A percentile compares a stretch with the other conserved stretches of the same genome.
Conservation (phyloP, 345 rosid genomes). For the Pistacia atlantica region DNA sequence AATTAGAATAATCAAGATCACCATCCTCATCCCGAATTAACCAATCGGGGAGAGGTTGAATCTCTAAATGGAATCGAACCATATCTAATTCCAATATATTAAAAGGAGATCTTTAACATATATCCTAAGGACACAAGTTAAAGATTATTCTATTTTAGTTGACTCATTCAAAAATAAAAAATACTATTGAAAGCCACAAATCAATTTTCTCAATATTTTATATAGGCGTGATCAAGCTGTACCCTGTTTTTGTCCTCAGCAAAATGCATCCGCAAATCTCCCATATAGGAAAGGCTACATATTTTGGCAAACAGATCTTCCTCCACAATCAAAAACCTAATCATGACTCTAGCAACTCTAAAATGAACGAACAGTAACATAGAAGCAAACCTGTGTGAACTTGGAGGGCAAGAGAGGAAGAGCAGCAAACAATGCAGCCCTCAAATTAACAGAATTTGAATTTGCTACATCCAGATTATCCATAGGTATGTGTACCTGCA, state of each 20-base stretch:
- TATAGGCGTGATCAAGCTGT: constrained; percentile 8
- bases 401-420: constrained; percentile 85
- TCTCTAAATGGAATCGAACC: no score
- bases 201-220: background rate
- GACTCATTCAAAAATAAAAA: background rate
- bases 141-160: no score
- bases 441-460: constrained; percentile 61
- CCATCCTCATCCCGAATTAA: no score
- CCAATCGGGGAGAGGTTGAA: no score
- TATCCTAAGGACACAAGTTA: no score
- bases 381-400: constrained; percentile 67
- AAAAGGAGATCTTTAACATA: no score
- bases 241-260: constrained; percentile 93
- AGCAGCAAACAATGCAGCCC: constrained; percentile 87
- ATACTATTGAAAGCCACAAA: constrained; percentile 6
- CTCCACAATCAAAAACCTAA: constrained; percentile 40
- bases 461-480: constrained; percentile 69
- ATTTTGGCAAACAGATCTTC: constrained; percentile 81
- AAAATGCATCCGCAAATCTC: constrained; percentile 90
- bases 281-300: constrained; percentile 90
- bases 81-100: no score
- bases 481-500: constrained; percentile 71
- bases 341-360: constrained; percentile 12
- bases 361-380: constrained; percentile 12
- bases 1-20: no score